Evolutionary conservation across 345 rosid genomes (phyloP).

Genomic region (Acer campestre): DNA sequence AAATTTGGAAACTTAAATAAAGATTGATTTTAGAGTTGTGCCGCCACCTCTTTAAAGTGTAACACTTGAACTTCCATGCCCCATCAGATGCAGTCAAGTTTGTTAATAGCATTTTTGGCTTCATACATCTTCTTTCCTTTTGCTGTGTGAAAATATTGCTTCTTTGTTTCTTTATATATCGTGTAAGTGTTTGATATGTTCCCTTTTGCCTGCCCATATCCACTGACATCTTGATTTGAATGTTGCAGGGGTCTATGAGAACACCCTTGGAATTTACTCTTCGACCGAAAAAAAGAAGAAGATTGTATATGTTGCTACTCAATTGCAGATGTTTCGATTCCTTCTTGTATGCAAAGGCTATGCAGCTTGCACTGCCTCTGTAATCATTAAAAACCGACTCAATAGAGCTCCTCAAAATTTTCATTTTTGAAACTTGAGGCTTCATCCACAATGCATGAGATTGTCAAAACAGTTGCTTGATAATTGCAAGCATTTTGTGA

Average conservation of each 20-base stretch:
- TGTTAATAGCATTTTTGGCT: background rate
- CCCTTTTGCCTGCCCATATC: background rate
- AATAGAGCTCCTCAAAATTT: background rate
- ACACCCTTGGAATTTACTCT: conserved; percentile 7
- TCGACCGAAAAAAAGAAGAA: background rate
- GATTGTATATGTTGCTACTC: background rate
- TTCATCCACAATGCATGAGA: background rate
- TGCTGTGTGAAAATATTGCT: background rate
- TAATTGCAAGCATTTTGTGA: background rate
- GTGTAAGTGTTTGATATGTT: background rate
- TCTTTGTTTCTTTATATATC: background rate
- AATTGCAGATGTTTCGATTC: conserved; percentile 6
- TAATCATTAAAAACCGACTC: background rate
- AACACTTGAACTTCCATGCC: background rate
- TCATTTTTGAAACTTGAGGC: background rate
- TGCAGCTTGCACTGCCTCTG: conserved; percentile 1
- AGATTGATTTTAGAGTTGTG: background rate
- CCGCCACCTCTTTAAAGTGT: background rate
- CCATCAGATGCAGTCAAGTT: background rate
- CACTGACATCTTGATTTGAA: conserved; percentile 13
- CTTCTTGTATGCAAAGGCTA: conserved; percentile 7
- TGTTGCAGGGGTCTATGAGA: conserved; percentile 45
- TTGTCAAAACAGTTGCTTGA: background rate
- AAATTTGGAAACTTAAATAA: background rate
- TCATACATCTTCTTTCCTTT: background rate